phyloP scores from a whole-genome alignment of 345 rosid genomes.

The Citrus sinensis region DVS_A1.0 CM039161.1:2083001-2083500 shows the following conservation, averaged over 20 bases:
- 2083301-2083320: background rate
- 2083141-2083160: conserved; percentile 19
- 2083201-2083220: conserved; percentile 11
- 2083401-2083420: too few relatives aligned
- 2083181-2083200: background rate
- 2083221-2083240: conserved; percentile 24
- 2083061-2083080: conserved; percentile 17
- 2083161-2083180: conserved; percentile 11
- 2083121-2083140: conserved; percentile 11
- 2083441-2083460: too few relatives aligned
- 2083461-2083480: background rate
- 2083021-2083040: conserved; percentile 1
- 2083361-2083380: background rate
- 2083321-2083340: background rate
- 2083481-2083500: too few relatives aligned
- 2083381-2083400: too few relatives aligned
- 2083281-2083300: background rate
- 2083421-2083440: too few relatives aligned
- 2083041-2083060: conserved; percentile 8
- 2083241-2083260: background rate
- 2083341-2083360: conserved; percentile 23
- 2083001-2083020: conserved; percentile 9
- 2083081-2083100: background rate
- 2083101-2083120: conserved; percentile 20
- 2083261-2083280: background rate